Base-by-base conservation (phyloP, 2,329 filamentous ascomycete species). In the Immersiporthe knoxdaviesiana region DNA sequence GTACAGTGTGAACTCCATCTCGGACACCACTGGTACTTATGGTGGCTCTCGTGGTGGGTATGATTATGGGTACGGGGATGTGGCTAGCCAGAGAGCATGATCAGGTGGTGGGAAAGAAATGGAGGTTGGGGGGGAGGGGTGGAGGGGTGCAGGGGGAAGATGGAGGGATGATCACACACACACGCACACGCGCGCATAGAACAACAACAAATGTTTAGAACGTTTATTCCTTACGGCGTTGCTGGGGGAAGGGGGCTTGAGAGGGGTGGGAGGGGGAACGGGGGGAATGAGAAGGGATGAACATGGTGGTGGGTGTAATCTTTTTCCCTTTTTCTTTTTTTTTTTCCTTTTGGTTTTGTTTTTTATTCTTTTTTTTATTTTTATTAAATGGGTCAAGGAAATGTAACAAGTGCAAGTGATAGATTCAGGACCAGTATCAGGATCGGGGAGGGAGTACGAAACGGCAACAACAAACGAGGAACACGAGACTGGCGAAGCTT, bases 1-100 rank as follows among this genome's bases (percentile, higher is more conserved):
- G 60, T 72, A 72, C 68, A 72, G 70, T 70, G 68, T 70, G 68
- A 70, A 68, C 67, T 60, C 70, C 63, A 70, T 70, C 66, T 66
- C 70, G 24, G 70, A 71, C 56, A 71, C 70, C 47, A 63, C 65
- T 10, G 58, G 68, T 66, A 63, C 68, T 11, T 70, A 70, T 47
- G 68, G 68, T 30, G 54, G 66, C n/a, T 64, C 44, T 59, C 65
- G 66, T 50, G 68, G 68, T 56, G 70, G 66, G 39, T 72, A 68
- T 67, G 70, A 72, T 56, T 68, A 70, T 18, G 35, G 70, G 39
- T 72, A 72, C n/a, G 70, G 70, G 50, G 70, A 72, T 64, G 68
- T 68, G 27, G 66, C 70, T 47, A 67, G 70, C 68, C 70, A 72
- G 66, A 69, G 68, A 41, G 68, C 68, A 59, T 72, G 70, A 72